Conservation (phyloP, 148 eudicot genomes). For the Polygonum aviculare region DNA sequence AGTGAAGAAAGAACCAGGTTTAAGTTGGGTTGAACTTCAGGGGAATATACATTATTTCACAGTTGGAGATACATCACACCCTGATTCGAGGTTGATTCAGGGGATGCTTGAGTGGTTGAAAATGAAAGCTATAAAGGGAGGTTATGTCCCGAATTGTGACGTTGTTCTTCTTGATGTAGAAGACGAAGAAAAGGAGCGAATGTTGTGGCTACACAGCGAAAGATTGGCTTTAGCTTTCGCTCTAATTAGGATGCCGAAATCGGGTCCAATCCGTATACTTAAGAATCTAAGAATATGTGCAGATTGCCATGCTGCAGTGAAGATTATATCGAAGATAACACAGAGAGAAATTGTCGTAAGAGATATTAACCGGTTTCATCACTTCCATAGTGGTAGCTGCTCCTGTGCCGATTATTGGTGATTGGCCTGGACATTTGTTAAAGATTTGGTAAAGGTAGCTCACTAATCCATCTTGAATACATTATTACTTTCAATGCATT, state of each 20-base stretch:
- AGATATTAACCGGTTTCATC: slow-evolving; percentile 91
- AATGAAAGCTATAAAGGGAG: slow-evolving; percentile 36
- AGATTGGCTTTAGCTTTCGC: slow-evolving; percentile 82
- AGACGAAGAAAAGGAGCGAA: slow-evolving; percentile 64
- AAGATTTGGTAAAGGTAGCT: neutral
- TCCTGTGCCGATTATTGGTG: slow-evolving; percentile 91
- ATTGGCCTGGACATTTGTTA: slow-evolving; percentile 8
- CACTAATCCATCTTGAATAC: neutral
- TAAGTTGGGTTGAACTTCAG: slow-evolving; percentile 82
- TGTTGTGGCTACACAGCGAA: slow-evolving; percentile 86
- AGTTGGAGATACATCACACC: slow-evolving; percentile 72
- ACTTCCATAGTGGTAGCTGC: slow-evolving; percentile 58
- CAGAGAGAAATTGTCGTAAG: slow-evolving; percentile 69
- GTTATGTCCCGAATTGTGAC: slow-evolving; percentile 50
- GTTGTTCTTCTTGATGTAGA: slow-evolving; percentile 68
- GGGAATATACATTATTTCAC: slow-evolving; percentile 56
- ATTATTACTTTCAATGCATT: neutral
- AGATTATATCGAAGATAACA: slow-evolving; percentile 57
- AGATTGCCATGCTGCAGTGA: slow-evolving; percentile 67
- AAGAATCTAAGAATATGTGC: slow-evolving; percentile 78
- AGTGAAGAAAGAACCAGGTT: slow-evolving; percentile 82
- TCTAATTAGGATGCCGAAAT: slow-evolving; percentile 45
- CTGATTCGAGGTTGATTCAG: slow-evolving; percentile 52
- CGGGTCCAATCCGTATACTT: slow-evolving; percentile 66
- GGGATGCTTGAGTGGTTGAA: slow-evolving; percentile 81